phyloP scores from a whole-genome alignment of 139 green algal species.

The Picochlorum sp. region DNA sequence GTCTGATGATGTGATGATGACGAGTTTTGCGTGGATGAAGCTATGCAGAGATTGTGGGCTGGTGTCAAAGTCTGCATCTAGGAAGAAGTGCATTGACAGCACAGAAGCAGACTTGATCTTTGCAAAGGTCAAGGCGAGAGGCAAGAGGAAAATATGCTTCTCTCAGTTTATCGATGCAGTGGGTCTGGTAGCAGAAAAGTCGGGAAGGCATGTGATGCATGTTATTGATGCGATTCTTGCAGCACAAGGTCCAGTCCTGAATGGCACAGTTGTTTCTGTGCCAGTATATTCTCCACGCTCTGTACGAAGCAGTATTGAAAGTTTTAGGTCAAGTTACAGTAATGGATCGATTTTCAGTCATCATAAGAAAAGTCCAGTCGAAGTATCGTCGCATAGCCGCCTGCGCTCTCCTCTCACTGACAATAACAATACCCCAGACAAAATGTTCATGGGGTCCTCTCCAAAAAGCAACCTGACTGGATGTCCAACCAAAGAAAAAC shows the following conservation, averaged over 20 bases:
- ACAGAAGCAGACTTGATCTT: conserved; percentile 12
- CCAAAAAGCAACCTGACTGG: conserved; percentile 9
- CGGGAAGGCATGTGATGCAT: neutral
- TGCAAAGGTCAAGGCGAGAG: conserved; percentile 1
- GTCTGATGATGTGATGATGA: neutral
- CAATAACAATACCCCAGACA: too few species aligned
- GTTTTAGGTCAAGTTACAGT: too few species aligned
- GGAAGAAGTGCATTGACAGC: neutral
- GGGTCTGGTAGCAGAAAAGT: neutral
- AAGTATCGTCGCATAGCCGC: too few species aligned
- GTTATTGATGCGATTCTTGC: conserved; percentile 2
- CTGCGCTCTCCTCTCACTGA: too few species aligned
- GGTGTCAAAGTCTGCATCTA: neutral
- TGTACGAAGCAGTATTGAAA: too few species aligned
- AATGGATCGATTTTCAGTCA: too few species aligned
- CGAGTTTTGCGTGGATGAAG: conserved; percentile 1
- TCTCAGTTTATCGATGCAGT: conserved; percentile 9
- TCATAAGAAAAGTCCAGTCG: too few species aligned
- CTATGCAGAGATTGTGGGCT: conserved; percentile 1
- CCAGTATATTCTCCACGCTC: neutral
- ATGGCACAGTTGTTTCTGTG: conserved; percentile 1
- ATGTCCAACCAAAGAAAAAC: neutral
- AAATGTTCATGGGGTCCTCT: neutral
- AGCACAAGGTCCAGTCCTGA: neutral
- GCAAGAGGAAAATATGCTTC: neutral